Conservation (phyloP, 345 rosid genomes). For the Citrus sp. region DNA sequence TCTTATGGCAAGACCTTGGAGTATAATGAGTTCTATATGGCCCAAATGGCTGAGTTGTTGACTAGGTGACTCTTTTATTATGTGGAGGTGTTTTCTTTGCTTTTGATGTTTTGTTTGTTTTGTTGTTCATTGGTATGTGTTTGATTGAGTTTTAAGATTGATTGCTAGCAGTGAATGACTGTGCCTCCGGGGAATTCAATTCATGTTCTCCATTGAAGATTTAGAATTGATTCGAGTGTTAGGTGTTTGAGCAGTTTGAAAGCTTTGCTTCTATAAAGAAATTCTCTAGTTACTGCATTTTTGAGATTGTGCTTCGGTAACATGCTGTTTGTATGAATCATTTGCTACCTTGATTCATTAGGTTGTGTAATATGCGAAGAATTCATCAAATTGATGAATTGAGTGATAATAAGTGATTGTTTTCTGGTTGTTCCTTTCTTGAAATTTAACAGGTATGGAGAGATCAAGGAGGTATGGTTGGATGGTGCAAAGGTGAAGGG, state of each 20-base stretch:
- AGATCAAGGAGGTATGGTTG: constrained; percentile 69
- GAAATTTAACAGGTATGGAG: constrained; percentile 60
- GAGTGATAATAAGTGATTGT: not conserved
- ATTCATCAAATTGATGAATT: not conserved
- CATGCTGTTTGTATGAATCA: not conserved
- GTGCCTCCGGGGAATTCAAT: not conserved
- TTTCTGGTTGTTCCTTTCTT: too few relatives aligned
- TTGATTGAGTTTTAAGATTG: not conserved
- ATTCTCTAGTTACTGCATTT: not conserved
- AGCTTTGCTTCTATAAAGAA: not conserved
- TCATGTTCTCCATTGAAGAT: not conserved
- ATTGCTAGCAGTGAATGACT: not conserved
- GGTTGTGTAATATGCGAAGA: not conserved
- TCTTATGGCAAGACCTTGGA: constrained; percentile 71
- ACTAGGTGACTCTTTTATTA: constrained; percentile 41
- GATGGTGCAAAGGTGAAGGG: constrained; percentile 86
- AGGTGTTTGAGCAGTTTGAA: not conserved
- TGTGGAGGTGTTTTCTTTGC: not conserved
- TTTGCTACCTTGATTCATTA: not conserved
- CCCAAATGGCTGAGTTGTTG: constrained; percentile 83
- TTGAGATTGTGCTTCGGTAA: not conserved
- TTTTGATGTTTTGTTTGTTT: not conserved
- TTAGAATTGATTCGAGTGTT: not conserved
- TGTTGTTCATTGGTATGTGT: not conserved
- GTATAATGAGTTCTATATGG: constrained; percentile 81